phyloP scores from a whole-genome alignment of 306 rosid genomes.

The Pterocarpus macrocarpus region DNA sequence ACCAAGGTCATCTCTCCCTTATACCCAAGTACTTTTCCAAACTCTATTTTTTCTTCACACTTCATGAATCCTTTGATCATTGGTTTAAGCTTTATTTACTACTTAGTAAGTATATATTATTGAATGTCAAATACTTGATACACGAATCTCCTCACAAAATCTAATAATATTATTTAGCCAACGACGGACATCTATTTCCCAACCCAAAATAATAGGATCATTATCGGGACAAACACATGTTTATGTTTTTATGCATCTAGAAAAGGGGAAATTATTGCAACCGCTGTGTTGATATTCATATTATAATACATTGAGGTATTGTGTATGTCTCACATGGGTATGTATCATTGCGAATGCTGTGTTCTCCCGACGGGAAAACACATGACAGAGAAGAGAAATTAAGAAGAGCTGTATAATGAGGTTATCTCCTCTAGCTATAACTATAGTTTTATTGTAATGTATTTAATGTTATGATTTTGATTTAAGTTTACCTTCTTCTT shows the following conservation, averaged over 20 bases:
- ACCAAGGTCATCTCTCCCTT: too few relatives aligned
- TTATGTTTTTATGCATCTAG: slow-evolving; percentile 27
- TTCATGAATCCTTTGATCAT: too few relatives aligned
- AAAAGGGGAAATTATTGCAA: slow-evolving; percentile 14
- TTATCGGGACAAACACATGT: slow-evolving; percentile 24
- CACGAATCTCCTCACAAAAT: neutral
- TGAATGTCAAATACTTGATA: neutral
- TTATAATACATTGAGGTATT: slow-evolving; percentile 13
- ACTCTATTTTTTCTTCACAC: too few relatives aligned
- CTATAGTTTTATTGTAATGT: too few relatives aligned
- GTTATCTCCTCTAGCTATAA: too few relatives aligned
- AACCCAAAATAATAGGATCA: slow-evolving; percentile 23
- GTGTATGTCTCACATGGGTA: slow-evolving; percentile 17
- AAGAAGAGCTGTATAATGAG: neutral
- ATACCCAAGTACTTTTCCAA: too few relatives aligned
- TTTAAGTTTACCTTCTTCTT: too few relatives aligned
- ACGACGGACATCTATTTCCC: neutral
- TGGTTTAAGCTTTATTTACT: too few relatives aligned
- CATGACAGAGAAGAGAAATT: neutral
- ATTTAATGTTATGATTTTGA: too few relatives aligned
- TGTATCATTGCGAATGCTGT: slow-evolving; percentile 8
- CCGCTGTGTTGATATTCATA: neutral
- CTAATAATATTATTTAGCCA: neutral
- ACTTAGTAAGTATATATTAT: neutral
- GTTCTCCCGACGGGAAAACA: neutral